Evolutionary conservation across 2,329 filamentous ascomycete genomes (phyloP), one percentile per base, ranked within the genome.

Genomic region (Penicillium sp.): DNA sequence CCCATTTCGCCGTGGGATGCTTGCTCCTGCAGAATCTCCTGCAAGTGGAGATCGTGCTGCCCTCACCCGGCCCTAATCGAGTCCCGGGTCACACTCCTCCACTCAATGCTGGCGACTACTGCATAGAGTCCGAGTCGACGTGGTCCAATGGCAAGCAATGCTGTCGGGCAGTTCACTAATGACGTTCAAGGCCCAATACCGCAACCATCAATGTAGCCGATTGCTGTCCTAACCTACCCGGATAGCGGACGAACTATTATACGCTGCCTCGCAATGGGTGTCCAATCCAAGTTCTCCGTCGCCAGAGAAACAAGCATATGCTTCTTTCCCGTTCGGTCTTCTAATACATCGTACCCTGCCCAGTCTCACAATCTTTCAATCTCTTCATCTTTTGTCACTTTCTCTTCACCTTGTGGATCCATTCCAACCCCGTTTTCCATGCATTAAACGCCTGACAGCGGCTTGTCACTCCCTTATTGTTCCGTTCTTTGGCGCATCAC

Each of bases 111-210:
- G 57, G 57, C 61, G 56, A 66, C 61, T 65, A 61, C 51, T 56
- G 63, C 62, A 70, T 69, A 69, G 69, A 67, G 63, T 63, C 70
- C 63, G 63, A 58, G 54, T 70, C 76, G 72, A 78, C 76, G 76
- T 78, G 76, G 76, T 68, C 75, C 76, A 78, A 78, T 78, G 63
- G 71, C 58, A 70, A 58, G 37, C 37, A 52, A 59, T 67, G 61
- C 57, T 64, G 66, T 72, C 67, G 64, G 69, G 68, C 66, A 67
- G 69, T 73, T 75, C 72, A 65, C 68, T 60, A 54, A 71, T 71
- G 68, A 71, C 67, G 67, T 74, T 67, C 67, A 69, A 67, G 68
- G 62, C 64, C 67, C 64, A 69, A 72, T 63, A 64, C 65, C 64
- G 62, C 66, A 67, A 28, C 6, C 25, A 28, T 28, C 25, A 28